phyloP scores from a whole-genome alignment of 2,329 filamentous ascomycete species.

The Elsinoe ampelina region DNA sequence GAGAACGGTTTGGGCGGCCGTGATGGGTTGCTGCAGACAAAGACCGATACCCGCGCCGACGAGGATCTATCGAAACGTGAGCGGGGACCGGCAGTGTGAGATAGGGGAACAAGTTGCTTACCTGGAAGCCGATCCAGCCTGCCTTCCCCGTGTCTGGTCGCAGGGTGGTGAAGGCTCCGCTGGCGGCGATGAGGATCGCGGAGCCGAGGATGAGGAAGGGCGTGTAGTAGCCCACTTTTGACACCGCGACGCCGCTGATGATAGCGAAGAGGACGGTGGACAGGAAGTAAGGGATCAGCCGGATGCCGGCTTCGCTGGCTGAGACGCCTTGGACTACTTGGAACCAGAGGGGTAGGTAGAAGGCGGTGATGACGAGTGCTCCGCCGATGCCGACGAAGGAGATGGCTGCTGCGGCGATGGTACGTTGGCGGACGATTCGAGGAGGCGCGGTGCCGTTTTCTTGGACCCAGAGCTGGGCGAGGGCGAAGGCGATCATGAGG shows the following conservation, averaged over 20 bases:
- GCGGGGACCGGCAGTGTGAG: no score
- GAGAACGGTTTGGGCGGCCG: slow-evolving; percentile 33
- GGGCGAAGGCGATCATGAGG: slow-evolving; percentile 33
- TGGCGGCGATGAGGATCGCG: slow-evolving; percentile 33
- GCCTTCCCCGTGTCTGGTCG: slow-evolving; percentile 12
- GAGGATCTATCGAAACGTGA: slow-evolving; percentile 17
- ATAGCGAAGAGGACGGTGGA: slow-evolving; percentile 34
- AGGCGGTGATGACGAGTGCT: slow-evolving; percentile 36
- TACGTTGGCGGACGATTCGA: slow-evolving; percentile 38
- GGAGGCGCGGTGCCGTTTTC: slow-evolving; percentile 39
- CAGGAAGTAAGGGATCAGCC: slow-evolving; percentile 33
- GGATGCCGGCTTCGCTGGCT: slow-evolving; percentile 31
- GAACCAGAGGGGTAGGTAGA: slow-evolving; percentile 24
- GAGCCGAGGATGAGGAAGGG: slow-evolving; percentile 34
- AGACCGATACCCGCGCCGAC: slow-evolving; percentile 30
- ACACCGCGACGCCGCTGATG: slow-evolving; percentile 27
- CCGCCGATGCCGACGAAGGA: slow-evolving; percentile 35
- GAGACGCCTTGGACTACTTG: slow-evolving; percentile 37
- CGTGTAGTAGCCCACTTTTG: slow-evolving; percentile 35
- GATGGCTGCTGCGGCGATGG: slow-evolving; percentile 31
- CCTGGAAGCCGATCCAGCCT: slow-evolving; percentile 18
- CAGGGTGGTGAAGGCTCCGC: slow-evolving; percentile 30
- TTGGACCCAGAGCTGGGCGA: slow-evolving; percentile 35
- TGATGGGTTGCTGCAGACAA: slow-evolving; percentile 34
- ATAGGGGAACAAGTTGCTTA: slow-evolving; percentile 13